A percentile compares a stretch with the other conserved stretches of the same genome.
Conservation (phyloP, 257 asterid species). For the Nicotiana benthamiana region DNA sequence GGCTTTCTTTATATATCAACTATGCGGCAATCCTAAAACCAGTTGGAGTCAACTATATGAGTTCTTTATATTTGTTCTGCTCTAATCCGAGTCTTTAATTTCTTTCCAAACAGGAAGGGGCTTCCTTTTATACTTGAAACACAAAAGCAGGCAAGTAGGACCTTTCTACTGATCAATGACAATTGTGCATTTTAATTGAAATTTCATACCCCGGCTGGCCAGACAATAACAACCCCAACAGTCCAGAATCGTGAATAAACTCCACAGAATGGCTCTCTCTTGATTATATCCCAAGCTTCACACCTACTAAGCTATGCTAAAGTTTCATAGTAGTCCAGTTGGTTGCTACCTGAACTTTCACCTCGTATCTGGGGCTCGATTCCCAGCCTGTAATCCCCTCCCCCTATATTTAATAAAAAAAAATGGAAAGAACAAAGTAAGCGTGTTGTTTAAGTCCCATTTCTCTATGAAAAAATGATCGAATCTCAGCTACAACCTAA, state of each 20-base stretch:
- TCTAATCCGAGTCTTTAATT: neutral
- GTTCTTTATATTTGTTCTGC: neutral
- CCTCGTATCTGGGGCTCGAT: too few relatives aligned
- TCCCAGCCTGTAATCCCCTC: too few relatives aligned
- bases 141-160: neutral
- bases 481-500: neutral
- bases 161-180: neutral
- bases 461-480: too few relatives aligned
- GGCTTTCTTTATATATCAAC: neutral
- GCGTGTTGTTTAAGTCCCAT: too few relatives aligned
- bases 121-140: neutral
- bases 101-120: neutral
- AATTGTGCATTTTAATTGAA: neutral
- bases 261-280: neutral
- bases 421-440: too few relatives aligned
- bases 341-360: too few relatives aligned
- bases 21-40: neutral
- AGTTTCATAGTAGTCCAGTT: neutral
- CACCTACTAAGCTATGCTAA: neutral
- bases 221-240: neutral
- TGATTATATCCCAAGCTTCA: neutral
- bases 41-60: neutral
- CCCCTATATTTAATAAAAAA: too few relatives aligned
- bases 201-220: neutral
- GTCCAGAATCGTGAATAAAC: neutral